Percentiles rank a stretch among this genome's conserved stretches.
These are phyloP conservation scores for Asterophora lycoperdoides DNA, from an alignment of 768 basidiomycete genomes.

Conservation along the genomic window DNA sequence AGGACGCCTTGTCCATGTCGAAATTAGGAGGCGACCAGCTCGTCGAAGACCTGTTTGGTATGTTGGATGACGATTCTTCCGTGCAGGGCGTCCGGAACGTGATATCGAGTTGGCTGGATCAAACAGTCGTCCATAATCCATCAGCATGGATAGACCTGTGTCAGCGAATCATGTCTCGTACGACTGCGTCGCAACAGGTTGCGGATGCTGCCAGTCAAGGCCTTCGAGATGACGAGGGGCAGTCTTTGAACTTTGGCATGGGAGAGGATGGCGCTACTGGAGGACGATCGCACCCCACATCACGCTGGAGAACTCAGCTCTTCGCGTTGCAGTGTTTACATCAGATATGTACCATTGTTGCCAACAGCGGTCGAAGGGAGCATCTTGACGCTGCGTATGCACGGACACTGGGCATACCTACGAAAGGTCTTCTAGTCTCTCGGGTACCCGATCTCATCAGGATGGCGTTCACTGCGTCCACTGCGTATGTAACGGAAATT, in stretches of 20 bases:
- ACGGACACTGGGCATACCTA: constrained; percentile 49
- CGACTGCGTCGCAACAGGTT: constrained; percentile 78
- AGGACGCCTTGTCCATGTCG: constrained; percentile 88
- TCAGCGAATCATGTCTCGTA: constrained; percentile 94
- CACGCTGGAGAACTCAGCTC: constrained; percentile 94
- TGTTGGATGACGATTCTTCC: constrained; percentile 92
- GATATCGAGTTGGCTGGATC: constrained; percentile 90
- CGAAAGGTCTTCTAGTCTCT: constrained; percentile 68
- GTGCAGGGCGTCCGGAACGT: constrained; percentile 93
- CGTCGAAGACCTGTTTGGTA: constrained; percentile 91
- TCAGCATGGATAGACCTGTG: constrained; percentile 98
- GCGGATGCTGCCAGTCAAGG: constrained; percentile 56
- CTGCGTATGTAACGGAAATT: constrained; percentile 95
- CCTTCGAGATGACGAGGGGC: constrained; percentile 88
- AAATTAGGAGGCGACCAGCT: constrained; percentile 90
- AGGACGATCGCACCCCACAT: constrained; percentile 48
- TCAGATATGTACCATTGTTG: constrained; percentile 75
- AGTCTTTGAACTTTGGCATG: constrained; percentile 72
- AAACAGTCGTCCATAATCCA: constrained; percentile 89
- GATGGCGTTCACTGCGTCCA: constrained; percentile 97
- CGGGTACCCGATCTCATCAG: constrained; percentile 90
- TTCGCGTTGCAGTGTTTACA: constrained; percentile 94
- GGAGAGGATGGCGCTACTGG: constrained; percentile 35
- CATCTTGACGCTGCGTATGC: constrained; percentile 81
- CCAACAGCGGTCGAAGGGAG: constrained; percentile 68